Evolutionary conservation across 192 early-diverging fungal species (phyloP).

Genomic region (Fimicolochytrium jonesii): DNA sequence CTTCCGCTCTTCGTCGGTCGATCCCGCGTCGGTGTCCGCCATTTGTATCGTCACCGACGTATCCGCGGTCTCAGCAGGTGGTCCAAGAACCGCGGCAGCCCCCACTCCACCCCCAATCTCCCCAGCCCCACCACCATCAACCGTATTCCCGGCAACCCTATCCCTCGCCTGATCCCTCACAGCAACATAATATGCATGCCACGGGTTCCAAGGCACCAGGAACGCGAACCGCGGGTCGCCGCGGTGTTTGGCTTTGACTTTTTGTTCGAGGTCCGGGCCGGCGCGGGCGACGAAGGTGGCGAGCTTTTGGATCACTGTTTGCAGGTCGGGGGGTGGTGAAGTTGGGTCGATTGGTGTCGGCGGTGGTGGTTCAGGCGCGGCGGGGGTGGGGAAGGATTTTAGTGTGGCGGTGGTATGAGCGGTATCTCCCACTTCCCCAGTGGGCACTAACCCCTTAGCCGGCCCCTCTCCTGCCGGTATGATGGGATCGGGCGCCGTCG

Average conservation of each 20-base stretch:
- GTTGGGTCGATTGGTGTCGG: too few relatives aligned
- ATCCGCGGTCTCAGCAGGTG: not conserved
- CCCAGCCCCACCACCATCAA: too few relatives aligned
- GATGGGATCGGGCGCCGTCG: too few relatives aligned
- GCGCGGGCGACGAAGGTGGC: conserved; percentile 40
- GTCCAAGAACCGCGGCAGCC: not conserved
- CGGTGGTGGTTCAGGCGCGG: too few relatives aligned
- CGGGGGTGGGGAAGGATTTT: too few relatives aligned
- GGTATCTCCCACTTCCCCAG: too few relatives aligned
- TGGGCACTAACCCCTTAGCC: not conserved
- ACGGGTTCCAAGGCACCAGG: conserved; percentile 45
- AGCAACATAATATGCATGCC: conserved; percentile 36
- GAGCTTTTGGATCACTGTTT: conserved; percentile 34
- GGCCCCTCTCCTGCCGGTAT: not conserved
- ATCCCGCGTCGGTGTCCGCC: not conserved
- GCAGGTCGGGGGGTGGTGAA: conserved; percentile 7
- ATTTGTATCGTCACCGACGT: not conserved
- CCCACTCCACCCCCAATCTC: too few relatives aligned
- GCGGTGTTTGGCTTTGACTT: conserved; percentile 37
- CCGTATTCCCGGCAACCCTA: too few relatives aligned
- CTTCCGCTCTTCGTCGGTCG: not conserved
- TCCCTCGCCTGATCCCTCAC: not conserved
- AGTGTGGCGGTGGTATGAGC: too few relatives aligned
- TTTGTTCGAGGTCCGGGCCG: conserved; percentile 36
- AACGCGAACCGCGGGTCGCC: conserved; percentile 48